Percentiles rank a stretch among this genome's conserved stretches.
These are phyloP conservation scores for Aspergillus terreus DNA, from an alignment of 2,329 filamentous ascomycete genomes.

Conservation along the genomic window DNA sequence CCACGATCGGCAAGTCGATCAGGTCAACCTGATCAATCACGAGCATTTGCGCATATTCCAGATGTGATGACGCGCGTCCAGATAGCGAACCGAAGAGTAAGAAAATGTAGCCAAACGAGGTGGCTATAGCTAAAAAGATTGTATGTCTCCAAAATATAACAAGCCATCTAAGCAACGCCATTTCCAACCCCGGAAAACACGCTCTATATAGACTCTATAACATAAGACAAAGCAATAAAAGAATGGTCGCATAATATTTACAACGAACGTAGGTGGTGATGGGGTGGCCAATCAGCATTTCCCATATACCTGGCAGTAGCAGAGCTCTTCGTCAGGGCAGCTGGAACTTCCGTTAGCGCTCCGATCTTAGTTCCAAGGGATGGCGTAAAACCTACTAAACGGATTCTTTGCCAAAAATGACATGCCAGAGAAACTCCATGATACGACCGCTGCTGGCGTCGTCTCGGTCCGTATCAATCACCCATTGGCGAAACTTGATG, in stretches of 20 bases:
- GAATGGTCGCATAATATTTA: neutral
- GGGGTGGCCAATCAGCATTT: conserved; percentile 22
- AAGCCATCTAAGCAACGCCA: neutral
- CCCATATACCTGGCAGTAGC: conserved; percentile 36
- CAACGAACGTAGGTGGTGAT: neutral
- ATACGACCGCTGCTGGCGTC: conserved; percentile 58
- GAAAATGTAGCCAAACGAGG: neutral
- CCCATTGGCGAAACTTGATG: conserved; percentile 56
- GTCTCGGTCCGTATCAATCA: conserved; percentile 52
- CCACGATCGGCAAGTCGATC: too few relatives aligned
- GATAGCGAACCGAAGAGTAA: neutral
- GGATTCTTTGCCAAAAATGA: conserved; percentile 45
- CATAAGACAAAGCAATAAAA: neutral
- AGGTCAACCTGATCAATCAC: too few relatives aligned
- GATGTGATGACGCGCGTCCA: too few relatives aligned
- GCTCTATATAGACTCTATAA: neutral
- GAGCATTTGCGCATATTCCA: too few relatives aligned
- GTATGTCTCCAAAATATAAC: neutral
- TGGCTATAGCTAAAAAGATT: neutral
- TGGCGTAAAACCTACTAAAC: conserved; percentile 32
- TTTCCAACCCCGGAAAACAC: neutral
- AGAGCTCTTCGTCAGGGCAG: conserved; percentile 33
- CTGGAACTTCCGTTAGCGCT: conserved; percentile 17
- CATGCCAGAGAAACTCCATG: conserved; percentile 65
- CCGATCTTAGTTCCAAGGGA: too few relatives aligned